Evolutionary conservation across 352 stramenopile genomes (phyloP).

Genomic region (Globisporangium paroecandrum): DNA sequence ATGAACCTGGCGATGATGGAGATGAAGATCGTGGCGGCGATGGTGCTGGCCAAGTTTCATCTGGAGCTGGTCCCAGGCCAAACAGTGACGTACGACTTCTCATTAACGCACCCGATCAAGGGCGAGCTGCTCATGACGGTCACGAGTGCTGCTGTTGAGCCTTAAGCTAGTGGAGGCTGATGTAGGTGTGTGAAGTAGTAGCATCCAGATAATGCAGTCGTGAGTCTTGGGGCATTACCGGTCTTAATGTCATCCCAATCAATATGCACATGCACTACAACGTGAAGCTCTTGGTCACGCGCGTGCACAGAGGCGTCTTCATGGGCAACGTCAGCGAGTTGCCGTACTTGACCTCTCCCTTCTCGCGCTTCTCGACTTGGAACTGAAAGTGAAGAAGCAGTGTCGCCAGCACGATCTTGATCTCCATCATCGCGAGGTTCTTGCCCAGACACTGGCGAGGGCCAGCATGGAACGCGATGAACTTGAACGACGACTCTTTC

Average conservation of each 20-base stretch:
- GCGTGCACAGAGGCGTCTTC: not conserved
- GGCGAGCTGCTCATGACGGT: not conserved
- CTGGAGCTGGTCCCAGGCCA: not conserved
- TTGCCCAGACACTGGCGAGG: slow-evolving; percentile 40
- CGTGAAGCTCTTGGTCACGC: not conserved
- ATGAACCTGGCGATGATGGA: slow-evolving; percentile 4
- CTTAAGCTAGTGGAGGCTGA: too few species aligned
- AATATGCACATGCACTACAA: too few species aligned
- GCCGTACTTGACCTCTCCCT: slow-evolving; percentile 12
- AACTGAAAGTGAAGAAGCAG: slow-evolving; percentile 33
- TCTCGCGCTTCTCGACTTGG: not conserved
- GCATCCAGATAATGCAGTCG: too few species aligned
- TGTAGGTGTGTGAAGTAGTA: too few species aligned
- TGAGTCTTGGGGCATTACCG: too few species aligned
- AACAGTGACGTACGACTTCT: not conserved
- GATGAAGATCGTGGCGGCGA: not conserved
- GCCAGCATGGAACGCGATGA: slow-evolving; percentile 40
- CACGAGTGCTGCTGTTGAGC: not conserved
- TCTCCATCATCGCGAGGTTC: slow-evolving; percentile 40
- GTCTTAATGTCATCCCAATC: too few species aligned
- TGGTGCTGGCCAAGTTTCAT: not conserved
- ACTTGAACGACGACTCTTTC: slow-evolving; percentile 42
- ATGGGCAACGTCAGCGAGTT: slow-evolving; percentile 16
- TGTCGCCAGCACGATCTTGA: slow-evolving; percentile 36
- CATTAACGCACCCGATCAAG: not conserved